Base-by-base conservation (phyloP, 305 asterid species). In the Ilex paraguariensis region DNA sequence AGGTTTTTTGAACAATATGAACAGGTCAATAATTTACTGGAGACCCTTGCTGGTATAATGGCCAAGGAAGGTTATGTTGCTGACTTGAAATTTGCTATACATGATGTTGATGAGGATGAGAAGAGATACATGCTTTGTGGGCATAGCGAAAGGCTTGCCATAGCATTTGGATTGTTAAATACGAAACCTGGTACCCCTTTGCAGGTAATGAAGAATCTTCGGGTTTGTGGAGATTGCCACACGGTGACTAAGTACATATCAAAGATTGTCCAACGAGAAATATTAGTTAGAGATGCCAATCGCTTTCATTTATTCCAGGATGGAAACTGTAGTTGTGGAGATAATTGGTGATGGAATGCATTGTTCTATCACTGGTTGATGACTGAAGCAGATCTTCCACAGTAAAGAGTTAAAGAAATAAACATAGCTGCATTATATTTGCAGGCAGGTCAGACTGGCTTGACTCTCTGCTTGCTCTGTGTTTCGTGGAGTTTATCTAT, bases 151-250 rank as follows among this genome's bases (percentile, higher is more conserved):
- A 77, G 82, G 71, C 77, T 86, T 75, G 94, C 87, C 51, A 75
- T 83, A 61, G 86, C 86, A 21, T 81, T 79, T 74, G 86, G 82
- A 52, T 74, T 83, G 62, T 71, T 75, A 54, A 79, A 74, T 75
- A 80, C 91, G 15, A 66, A 76, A 73, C 77, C 79, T 13, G 82
- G 82, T 59, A 65, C 81, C 31, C 80, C 79, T 54, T 74, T 82
- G 79, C 72, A 81, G 76, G 77, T 83, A 60, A 73, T 80, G 87
- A 83, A 87, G 83, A 79, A 83, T 65, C 83, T 81, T 54, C 71
- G 81, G 62, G 88, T 81, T 64, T 81, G 95, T 61, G 86, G 85
- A 67, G 87, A 83, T 71, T 83, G 89, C 77, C 94, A 88, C 69
- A 81, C 82, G 54, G 80, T 77, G 62, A 77, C 82, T 28, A 81